Conservation (phyloP, 345 rosid species). For the Hibiscus mutabilis region DNA sequence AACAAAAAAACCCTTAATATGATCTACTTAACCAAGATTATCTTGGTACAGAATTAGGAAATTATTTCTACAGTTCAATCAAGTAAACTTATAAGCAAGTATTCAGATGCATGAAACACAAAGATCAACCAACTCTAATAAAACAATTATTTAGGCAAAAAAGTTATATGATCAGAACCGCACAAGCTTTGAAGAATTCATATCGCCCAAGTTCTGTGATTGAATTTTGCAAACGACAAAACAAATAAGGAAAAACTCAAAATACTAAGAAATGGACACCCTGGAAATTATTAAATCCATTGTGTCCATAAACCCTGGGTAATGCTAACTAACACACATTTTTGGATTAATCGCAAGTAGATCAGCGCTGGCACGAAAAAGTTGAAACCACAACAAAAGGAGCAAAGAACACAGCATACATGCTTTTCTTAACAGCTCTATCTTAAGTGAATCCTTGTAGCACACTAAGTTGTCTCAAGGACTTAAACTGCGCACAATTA, state of each 20-base stretch:
- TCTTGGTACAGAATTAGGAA: background rate
- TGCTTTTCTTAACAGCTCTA: background rate
- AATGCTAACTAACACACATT: background rate
- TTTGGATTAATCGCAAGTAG: background rate
- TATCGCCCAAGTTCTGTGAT: background rate
- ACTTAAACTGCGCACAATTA: background rate
- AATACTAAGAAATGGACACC: background rate
- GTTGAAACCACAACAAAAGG: background rate
- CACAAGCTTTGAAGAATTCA: constrained; percentile 6
- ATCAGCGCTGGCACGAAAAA: background rate
- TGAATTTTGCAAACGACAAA: background rate
- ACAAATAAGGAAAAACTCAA: background rate
- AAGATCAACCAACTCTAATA: background rate
- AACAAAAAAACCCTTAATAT: background rate
- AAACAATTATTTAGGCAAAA: background rate
- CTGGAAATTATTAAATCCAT: background rate
- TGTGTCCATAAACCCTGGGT: background rate
- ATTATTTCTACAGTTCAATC: background rate
- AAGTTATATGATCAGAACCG: background rate
- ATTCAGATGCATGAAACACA: background rate
- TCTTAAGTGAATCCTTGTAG: background rate
- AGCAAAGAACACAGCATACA: background rate
- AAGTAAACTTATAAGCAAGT: background rate
- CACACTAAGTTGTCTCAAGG: background rate
- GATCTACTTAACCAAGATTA: background rate